A percentile compares a stretch with the other conserved stretches of the same genome.
Conservation (phyloP, 2,329 filamentous ascomycete genomes). For the Davidsoniella neocaledoniae region DNA sequence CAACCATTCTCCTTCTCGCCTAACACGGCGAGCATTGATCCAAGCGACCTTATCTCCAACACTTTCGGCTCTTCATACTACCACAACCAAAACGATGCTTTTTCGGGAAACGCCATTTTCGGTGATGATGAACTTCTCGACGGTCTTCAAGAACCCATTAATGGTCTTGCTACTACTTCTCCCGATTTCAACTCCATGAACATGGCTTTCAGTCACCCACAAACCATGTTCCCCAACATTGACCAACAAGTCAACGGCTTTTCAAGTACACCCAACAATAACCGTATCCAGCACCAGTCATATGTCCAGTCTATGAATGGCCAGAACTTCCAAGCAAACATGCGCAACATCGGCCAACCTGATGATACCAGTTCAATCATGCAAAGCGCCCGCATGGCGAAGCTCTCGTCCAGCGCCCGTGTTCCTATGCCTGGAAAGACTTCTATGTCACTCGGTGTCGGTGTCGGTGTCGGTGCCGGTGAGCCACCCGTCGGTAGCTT, state of each 20-base stretch:
- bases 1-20: constrained; percentile 10
- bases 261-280: constrained; percentile 85
- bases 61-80: constrained; percentile 9
- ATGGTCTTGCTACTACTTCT: constrained; percentile 36
- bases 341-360: constrained; percentile 32
- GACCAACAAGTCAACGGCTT: constrained; percentile 62
- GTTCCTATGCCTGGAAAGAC: constrained; percentile 22
- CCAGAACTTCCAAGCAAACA: constrained; percentile 50
- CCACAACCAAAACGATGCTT: constrained; percentile 33
- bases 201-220: constrained; percentile 36
- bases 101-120: constrained; percentile 62
- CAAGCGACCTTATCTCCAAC: constrained; percentile 4
- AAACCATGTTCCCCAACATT: constrained; percentile 21
- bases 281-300: constrained; percentile 56
- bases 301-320: constrained; percentile 68
- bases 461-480: constrained; percentile 11
- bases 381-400: constrained; percentile 1
- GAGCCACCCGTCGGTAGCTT: constrained; percentile 40
- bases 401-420: constrained; percentile 1
- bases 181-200: constrained; percentile 41
- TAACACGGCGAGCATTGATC: constrained; percentile 7
- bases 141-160: constrained; percentile 38
- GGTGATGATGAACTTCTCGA: constrained; percentile 82
- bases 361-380: constrained; percentile 31
- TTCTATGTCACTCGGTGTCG: constrained; percentile 1